Base-by-base conservation (phyloP, 2,329 filamentous ascomycete genomes). In the Alternaria dauci region DNA sequence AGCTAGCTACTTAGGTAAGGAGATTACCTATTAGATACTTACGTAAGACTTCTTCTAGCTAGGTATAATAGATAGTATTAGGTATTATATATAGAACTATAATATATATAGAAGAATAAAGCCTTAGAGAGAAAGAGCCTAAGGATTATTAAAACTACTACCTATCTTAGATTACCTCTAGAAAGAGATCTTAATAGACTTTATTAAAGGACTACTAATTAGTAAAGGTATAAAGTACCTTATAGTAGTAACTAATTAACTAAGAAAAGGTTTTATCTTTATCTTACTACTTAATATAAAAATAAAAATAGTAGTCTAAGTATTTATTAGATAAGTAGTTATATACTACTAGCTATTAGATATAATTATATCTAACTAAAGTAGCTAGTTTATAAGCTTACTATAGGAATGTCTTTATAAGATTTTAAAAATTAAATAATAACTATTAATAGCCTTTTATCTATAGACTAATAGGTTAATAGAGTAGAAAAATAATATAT, bases 101-200 rank as follows among this genome's bases (percentile, higher is more conserved):
- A 12, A 39, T 2, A 38, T 16, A 4, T 56, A 47, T 11, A 14
- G 43, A 34, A 36, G 48, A 3, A 44, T 7, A 2, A 61, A 36
- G 28, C 2, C 16, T 14, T 61, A 8, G 25, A 39, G 43, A 34
- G 30, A 53, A 2, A 11, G 12, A 1, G 50, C 32, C 5, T 9
- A 46, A 23, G 43, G 50, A 5, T 43, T 61, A 3, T 44, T 61
- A 7, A 41, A 61, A 18, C 59, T 28, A 26, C 38, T 61, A 5
- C 50, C 20, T 23, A 52, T 61, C 25, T 48, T 28, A 8, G 36
- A 48, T 20, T n/a, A 25, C 5, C 26, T 47, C 7, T 57, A 26
- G 48, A 43, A 20, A 20, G 23, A 34, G 14, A 54, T 56, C 14
- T 57, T 41, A 4, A 56, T 57, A 4, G 39, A 57, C 25, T 61